phyloP scores from a whole-genome alignment of 1,284 basidiomycete genomes.

The Leucoagaricus sp. region DNA sequence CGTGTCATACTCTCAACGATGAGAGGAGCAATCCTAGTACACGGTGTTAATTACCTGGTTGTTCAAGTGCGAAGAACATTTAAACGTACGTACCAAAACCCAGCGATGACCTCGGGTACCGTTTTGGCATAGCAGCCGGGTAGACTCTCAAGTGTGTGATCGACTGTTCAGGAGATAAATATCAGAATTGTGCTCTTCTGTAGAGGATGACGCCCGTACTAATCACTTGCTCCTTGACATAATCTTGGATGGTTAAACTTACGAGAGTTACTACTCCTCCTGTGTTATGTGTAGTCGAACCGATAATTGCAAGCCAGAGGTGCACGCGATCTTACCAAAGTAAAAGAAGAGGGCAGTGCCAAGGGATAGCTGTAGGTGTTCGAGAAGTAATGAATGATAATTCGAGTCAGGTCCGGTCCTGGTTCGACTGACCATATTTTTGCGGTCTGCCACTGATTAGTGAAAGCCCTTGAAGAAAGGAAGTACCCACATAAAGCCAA shows the following conservation, averaged over 20 bases:
- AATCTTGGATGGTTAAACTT: conserved; percentile 26
- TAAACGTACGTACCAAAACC: conserved; percentile 28
- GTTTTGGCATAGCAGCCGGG: conserved; percentile 29
- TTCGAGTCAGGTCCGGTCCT: too few relatives aligned
- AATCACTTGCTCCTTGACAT: conserved; percentile 25
- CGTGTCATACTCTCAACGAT: conserved; percentile 30
- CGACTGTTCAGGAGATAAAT: conserved; percentile 17
- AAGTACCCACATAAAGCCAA: conserved; percentile 24
- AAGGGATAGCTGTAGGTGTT: conserved; percentile 18
- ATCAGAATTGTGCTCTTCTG: neutral
- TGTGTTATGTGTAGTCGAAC: neutral
- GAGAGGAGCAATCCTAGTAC: conserved; percentile 24
- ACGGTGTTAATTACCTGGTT: too few relatives aligned
- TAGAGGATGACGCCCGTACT: conserved; percentile 19
- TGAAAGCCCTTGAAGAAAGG: neutral
- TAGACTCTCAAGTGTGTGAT: conserved; percentile 19
- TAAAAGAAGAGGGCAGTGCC: conserved; percentile 25
- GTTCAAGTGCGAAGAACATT: neutral
- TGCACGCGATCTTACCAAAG: conserved; percentile 18
- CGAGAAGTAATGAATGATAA: too few relatives aligned
- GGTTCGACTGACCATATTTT: conserved; percentile 17
- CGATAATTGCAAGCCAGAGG: neutral
- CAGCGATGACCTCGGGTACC: conserved; percentile 28
- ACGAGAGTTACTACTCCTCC: conserved; percentile 25
- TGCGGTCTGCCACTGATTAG: conserved; percentile 17